These are phyloP conservation scores for Geranomyces michiganensis DNA, from an alignment of 192 early-diverging fungal genomes.

Conservation along the genomic window DNA sequence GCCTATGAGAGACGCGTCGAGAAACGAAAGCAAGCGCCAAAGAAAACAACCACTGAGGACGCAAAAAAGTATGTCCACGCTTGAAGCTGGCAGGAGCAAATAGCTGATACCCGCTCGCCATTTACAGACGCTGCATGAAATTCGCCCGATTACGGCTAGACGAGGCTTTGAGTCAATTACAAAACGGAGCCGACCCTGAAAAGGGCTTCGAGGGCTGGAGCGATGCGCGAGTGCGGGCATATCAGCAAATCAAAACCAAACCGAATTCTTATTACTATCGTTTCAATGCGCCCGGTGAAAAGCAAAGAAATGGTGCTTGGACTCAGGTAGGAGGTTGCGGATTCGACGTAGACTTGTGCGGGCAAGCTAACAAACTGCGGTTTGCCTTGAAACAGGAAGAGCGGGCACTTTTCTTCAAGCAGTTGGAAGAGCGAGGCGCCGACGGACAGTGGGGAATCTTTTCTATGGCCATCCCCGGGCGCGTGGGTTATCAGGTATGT, in stretches of 20 bases:
- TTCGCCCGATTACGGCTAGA: conserved; percentile 59
- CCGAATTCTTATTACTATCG: conserved; percentile 98
- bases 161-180: conserved; percentile 85
- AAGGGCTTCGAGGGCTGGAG: conserved; percentile 97
- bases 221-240: conserved; percentile 89
- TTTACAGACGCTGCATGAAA: conserved; percentile 32
- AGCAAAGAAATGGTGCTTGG: conserved; percentile 91
- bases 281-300: conserved; percentile 96
- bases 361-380: too few species aligned
- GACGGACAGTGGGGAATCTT: conserved; percentile 98
- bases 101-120: not conserved
- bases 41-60: conserved; percentile 78
- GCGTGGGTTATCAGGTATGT: conserved; percentile 90
- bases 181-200: conserved; percentile 73
- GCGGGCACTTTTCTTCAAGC: conserved; percentile 79
- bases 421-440: conserved; percentile 84
- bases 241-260: conserved; percentile 89
- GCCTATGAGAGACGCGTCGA: conserved; percentile 85
- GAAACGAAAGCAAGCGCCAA: conserved; percentile 77
- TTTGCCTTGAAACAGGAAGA: conserved; percentile 60
- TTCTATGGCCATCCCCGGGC: conserved; percentile 91
- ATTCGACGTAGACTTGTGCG: not conserved
- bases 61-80: conserved; percentile 61
- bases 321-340: conserved; percentile 52
- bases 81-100: not conserved